Evolutionary conservation across 176 grass and related monocot genomes (phyloP).

Genomic region (Microstegium vimineum): DNA sequence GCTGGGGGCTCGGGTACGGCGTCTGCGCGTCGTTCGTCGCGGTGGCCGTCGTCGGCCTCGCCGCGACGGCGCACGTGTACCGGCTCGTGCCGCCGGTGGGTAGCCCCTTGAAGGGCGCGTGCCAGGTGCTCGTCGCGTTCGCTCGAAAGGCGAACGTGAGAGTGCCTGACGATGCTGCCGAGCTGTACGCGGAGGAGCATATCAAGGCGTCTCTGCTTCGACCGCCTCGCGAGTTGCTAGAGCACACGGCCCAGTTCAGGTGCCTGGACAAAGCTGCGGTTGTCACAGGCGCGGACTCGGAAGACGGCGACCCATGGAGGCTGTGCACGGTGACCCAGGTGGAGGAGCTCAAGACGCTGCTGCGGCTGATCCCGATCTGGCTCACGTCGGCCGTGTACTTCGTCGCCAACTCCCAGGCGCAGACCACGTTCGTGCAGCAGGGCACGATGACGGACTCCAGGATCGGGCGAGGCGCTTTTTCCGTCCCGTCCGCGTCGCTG

Average conservation of each 20-base stretch:
- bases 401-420: slow-evolving; percentile 32
- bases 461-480: background rate
- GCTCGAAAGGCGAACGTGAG: slow-evolving; percentile 18
- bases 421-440: slow-evolving; percentile 50
- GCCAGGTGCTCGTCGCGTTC: slow-evolving; percentile 23
- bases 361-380: slow-evolving; percentile 41
- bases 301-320: slow-evolving; percentile 14
- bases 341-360: slow-evolving; percentile 40
- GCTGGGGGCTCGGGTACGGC: slow-evolving; percentile 60
- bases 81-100: slow-evolving; percentile 6
- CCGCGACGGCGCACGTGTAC: slow-evolving; percentile 12
- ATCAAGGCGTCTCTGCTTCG: background rate
- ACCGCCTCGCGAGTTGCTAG: background rate
- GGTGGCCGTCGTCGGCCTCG: slow-evolving; percentile 20
- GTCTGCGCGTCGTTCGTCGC: slow-evolving; percentile 29
- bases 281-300: slow-evolving; percentile 7
- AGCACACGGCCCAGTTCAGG: slow-evolving; percentile 29
- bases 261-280: slow-evolving; percentile 34
- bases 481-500: slow-evolving; percentile 32
- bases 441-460: slow-evolving; percentile 20
- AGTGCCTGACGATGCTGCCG: background rate
- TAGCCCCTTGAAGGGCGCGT: slow-evolving; percentile 8
- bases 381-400: slow-evolving; percentile 36
- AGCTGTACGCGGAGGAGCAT: slow-evolving; percentile 14
- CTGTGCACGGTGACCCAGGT: slow-evolving; percentile 37